Conservation (phyloP, 257 asterid genomes). For the Avicennia marina region DNA sequence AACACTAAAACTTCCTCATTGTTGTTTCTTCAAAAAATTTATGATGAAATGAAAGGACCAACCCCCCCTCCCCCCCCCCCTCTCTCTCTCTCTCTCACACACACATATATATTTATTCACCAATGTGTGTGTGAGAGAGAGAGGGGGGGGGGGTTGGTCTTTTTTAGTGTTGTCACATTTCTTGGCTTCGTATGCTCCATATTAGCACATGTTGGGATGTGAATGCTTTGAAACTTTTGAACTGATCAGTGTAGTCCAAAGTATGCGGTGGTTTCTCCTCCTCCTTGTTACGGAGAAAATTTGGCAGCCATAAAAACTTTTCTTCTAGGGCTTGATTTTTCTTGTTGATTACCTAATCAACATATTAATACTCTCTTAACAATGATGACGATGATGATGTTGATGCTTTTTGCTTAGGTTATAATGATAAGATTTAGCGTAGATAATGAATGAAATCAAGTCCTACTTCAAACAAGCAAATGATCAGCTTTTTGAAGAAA, state of each 20-base stretch:
- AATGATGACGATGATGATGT: background rate
- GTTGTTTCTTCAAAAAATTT: too few species aligned
- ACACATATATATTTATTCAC: too few species aligned
- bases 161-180: background rate
- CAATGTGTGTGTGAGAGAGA: background rate
- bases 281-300: background rate
- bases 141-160: too few species aligned
- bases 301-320: background rate
- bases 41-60: too few species aligned
- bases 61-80: too few species aligned
- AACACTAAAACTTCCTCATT: too few species aligned
- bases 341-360: background rate
- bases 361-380: background rate
- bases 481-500: background rate
- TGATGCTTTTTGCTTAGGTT: background rate
- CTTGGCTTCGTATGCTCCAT: background rate
- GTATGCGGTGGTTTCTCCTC: constrained; percentile 5
- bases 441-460: background rate
- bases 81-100: too few species aligned
- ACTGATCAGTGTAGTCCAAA: background rate
- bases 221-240: background rate
- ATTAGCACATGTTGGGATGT: constrained; percentile 13
- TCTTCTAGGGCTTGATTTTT: too few species aligned
- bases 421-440: background rate
- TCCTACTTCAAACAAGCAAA: background rate